These are phyloP conservation scores for Boletus tylopilopsis DNA, from an alignment of 768 basidiomycete species.

Conservation along the genomic window DNA sequence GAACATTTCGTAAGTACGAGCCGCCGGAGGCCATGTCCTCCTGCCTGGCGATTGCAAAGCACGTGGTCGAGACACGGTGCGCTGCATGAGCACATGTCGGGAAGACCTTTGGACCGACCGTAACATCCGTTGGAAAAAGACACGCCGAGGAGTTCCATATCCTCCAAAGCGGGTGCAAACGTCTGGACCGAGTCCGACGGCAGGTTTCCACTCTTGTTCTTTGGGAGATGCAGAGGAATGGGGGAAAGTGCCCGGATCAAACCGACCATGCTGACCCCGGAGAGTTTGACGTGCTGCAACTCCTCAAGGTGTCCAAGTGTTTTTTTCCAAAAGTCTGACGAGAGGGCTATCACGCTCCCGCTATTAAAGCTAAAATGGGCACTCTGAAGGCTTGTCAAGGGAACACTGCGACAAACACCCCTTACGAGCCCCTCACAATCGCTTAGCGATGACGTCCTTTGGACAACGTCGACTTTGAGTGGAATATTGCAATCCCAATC, in stretches of 20 bases:
- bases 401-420: conserved; percentile 11
- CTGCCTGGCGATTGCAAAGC: conserved; percentile 10
- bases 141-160: conserved; percentile 6
- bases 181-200: background rate
- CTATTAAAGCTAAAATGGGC: conserved; percentile 10
- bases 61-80: conserved; percentile 14
- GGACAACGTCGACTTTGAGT: conserved; percentile 13
- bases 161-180: conserved; percentile 17
- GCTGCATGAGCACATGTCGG: conserved; percentile 5
- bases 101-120: background rate
- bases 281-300: conserved; percentile 11
- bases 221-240: background rate
- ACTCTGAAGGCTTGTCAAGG: conserved; percentile 10
- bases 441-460: conserved; percentile 1
- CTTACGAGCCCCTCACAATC: conserved; percentile 13
- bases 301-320: conserved; percentile 15
- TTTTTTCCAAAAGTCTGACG: conserved; percentile 14
- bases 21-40: conserved; percentile 8
- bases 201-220: background rate
- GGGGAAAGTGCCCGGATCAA: conserved; percentile 7
- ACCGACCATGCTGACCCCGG: conserved; percentile 4
- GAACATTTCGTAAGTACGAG: conserved; percentile 13
- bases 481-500: conserved; percentile 20
- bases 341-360: conserved; percentile 3
- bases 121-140: conserved; percentile 10